Conservation (phyloP, 345 rosid genomes). For the Microcos paniculata region DNA sequence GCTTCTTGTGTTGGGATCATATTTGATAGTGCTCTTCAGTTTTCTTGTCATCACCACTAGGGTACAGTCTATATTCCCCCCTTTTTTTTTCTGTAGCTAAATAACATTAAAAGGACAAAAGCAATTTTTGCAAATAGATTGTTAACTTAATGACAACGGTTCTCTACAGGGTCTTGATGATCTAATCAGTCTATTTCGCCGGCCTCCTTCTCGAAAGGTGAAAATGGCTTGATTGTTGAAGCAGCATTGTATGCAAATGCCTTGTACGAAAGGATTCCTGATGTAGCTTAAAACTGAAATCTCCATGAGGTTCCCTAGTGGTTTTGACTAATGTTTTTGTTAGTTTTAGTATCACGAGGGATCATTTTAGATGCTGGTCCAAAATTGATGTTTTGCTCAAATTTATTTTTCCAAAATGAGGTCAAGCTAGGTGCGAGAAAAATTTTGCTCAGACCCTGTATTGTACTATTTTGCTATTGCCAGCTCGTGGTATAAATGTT, state of each 20-base stretch:
- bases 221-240: constrained; percentile 53
- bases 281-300: constrained; percentile 21
- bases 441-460: constrained; percentile 20
- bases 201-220: constrained; percentile 86
- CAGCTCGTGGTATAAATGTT: not conserved
- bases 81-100: not conserved
- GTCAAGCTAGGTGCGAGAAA: constrained; percentile 13
- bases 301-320: constrained; percentile 11
- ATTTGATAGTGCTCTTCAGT: constrained; percentile 84
- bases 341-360: constrained; percentile 16
- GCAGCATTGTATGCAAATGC: not conserved
- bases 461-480: not conserved
- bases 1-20: constrained; percentile 90
- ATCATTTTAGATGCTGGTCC: constrained; percentile 18
- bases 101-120: not conserved
- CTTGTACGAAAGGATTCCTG: constrained; percentile 2
- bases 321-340: not conserved
- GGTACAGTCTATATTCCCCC: constrained; percentile 38
- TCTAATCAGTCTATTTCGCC: constrained; percentile 86
- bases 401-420: constrained; percentile 19
- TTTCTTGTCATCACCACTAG: constrained; percentile 93
- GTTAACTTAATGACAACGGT: not conserved
- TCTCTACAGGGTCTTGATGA: constrained; percentile 85
- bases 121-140: not conserved
- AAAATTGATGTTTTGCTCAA: constrained; percentile 13